A percentile compares a stretch with the other conserved stretches of the same genome.
Conservation (phyloP, 2,329 filamentous ascomycete genomes). For the Neonectria ditissima region DNA sequence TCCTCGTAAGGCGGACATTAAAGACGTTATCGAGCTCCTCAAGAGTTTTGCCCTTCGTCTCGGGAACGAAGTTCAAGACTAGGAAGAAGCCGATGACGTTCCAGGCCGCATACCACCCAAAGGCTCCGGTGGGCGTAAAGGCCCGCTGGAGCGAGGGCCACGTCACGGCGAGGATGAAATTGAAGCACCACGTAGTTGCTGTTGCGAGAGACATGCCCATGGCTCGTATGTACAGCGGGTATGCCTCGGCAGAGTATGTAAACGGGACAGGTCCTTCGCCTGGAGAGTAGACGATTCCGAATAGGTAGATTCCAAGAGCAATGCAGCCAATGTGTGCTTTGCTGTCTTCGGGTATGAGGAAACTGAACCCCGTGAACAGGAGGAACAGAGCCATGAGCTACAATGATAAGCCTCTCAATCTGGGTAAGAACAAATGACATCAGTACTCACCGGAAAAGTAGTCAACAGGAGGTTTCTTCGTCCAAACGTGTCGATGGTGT, state of each 20-base stretch:
- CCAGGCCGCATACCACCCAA: slow-evolving; percentile 59
- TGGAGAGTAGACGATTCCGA: slow-evolving; percentile 48
- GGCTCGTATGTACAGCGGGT: slow-evolving; percentile 49
- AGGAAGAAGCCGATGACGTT: slow-evolving; percentile 58
- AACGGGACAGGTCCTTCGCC: slow-evolving; percentile 50
- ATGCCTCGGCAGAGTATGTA: slow-evolving; percentile 50
- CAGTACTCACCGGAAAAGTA: slow-evolving; percentile 40
- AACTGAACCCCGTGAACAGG: slow-evolving; percentile 54
- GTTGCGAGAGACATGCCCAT: slow-evolving; percentile 51
- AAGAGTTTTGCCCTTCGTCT: slow-evolving; percentile 62
- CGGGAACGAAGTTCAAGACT: slow-evolving; percentile 61
- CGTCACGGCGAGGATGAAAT: slow-evolving; percentile 46
- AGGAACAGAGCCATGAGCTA: slow-evolving; percentile 66
- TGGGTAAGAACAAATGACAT: neutral
- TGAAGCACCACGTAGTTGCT: slow-evolving; percentile 53
- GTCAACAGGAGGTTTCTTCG: slow-evolving; percentile 65
- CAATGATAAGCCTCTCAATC: neutral
- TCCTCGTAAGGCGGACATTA: slow-evolving; percentile 48
- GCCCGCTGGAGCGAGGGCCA: slow-evolving; percentile 45
- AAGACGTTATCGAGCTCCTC: slow-evolving; percentile 63
- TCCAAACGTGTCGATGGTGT: slow-evolving; percentile 69
- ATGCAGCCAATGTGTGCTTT: slow-evolving; percentile 44
- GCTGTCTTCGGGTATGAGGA: slow-evolving; percentile 40
- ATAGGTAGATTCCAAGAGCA: slow-evolving; percentile 48
- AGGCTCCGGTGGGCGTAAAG: slow-evolving; percentile 45